phyloP scores from a whole-genome alignment of 345 rosid species.

The Syzygium oleosum region DNA sequence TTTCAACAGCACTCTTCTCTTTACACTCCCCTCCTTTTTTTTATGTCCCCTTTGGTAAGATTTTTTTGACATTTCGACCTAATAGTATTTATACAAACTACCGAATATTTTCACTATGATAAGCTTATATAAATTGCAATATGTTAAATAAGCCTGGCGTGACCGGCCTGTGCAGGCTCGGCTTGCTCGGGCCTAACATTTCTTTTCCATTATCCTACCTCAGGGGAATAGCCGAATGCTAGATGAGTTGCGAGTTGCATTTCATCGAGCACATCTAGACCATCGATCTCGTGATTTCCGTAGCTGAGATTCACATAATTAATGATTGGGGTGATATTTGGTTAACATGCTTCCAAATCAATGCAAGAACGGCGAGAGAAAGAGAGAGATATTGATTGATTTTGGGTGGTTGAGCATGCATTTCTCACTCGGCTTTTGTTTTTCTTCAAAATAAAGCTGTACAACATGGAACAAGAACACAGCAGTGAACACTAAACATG shows the following conservation, averaged over 20 bases:
- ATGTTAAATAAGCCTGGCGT: neutral
- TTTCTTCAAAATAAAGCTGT: neutral
- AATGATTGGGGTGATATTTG: neutral
- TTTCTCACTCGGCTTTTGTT: neutral
- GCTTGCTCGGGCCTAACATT: neutral
- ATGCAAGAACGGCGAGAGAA: neutral
- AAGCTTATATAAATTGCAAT: neutral
- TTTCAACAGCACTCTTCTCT: neutral
- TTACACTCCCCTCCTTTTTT: neutral
- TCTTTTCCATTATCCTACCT: neutral
- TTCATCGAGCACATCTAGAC: neutral
- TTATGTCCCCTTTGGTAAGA: neutral
- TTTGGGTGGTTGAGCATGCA: neutral
- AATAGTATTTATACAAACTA: neutral
- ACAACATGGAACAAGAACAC: neutral
- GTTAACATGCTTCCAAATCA: neutral
- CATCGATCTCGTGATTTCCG: neutral
- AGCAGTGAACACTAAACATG: constrained; percentile 16
- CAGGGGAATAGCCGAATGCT: fast-evolving
- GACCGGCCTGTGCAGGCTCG: neutral
- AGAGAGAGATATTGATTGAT: neutral
- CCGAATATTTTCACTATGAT: neutral
- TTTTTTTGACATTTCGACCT: neutral
- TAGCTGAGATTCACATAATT: neutral
- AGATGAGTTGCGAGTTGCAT: neutral